Evolutionary conservation across 306 rosid genomes (phyloP).

Genomic region (Malus sylvestris): DNA sequence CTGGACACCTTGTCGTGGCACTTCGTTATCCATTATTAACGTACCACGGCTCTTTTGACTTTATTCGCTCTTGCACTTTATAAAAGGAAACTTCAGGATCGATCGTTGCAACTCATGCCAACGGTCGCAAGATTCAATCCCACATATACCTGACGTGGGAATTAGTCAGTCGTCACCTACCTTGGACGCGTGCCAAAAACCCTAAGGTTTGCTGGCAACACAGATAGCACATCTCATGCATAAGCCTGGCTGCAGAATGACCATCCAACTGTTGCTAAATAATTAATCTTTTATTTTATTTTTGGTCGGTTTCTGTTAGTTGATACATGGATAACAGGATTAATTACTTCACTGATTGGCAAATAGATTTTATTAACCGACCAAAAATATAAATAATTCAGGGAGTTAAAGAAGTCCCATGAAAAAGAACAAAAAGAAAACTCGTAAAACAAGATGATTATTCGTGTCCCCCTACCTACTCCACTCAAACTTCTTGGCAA

Average conservation of each 20-base stretch:
- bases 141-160: background rate
- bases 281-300: too few relatives aligned
- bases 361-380: background rate
- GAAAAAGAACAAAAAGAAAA: background rate
- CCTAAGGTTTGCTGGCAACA: background rate
- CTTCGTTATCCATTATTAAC: background rate
- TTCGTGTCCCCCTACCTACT: too few relatives aligned
- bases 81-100: background rate
- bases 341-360: background rate
- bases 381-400: background rate
- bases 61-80: too few relatives aligned
- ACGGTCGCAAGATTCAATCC: background rate
- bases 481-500: background rate
- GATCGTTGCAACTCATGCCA: background rate
- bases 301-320: background rate
- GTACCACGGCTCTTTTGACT: background rate
- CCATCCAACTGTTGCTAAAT: background rate
- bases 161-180: background rate
- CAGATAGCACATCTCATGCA: background rate
- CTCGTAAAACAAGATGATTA: background rate
- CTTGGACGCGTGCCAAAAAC: background rate
- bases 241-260: background rate
- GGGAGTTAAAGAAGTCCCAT: background rate
- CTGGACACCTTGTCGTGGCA: background rate
- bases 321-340: too few relatives aligned